These are phyloP conservation scores for Diplodia mutila DNA, from an alignment of 2,329 filamentous ascomycete genomes.

Conservation along the genomic window DNA sequence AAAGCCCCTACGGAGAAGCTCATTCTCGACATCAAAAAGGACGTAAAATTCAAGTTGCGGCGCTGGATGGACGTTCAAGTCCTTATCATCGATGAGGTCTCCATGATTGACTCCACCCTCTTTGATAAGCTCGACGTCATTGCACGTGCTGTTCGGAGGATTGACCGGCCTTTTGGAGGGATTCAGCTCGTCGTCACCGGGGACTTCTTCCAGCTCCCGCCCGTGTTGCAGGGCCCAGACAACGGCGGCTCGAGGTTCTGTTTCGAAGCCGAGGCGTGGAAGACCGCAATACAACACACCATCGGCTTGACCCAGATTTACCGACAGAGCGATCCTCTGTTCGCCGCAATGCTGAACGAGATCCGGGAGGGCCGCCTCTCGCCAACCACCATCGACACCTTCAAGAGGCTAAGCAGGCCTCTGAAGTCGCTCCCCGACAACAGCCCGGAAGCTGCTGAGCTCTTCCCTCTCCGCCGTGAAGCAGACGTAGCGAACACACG, in stretches of 20 bases:
- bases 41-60: conserved; percentile 35
- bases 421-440: not conserved
- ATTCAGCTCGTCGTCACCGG: conserved; percentile 62
- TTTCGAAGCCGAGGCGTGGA: conserved; percentile 56
- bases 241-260: conserved; percentile 47
- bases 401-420: not conserved
- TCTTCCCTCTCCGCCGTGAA: conserved; percentile 6
- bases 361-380: not conserved
- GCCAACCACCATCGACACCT: not conserved
- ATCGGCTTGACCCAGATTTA: conserved; percentile 9
- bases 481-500: not conserved
- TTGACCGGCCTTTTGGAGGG: conserved; percentile 47
- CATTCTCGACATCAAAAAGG: conserved; percentile 12
- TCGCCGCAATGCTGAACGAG: conserved; percentile 5
- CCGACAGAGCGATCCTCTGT: conserved; percentile 2
- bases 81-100: conserved; percentile 68
- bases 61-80: conserved; percentile 40
- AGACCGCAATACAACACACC: conserved; percentile 38
- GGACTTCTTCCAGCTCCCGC: conserved; percentile 64
- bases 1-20: not conserved
- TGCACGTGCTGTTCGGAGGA: conserved; percentile 46
- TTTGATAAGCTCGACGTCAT: conserved; percentile 57
- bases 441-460: not conserved
- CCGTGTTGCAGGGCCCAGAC: conserved; percentile 42
- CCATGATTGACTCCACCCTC: conserved; percentile 63